phyloP scores from a whole-genome alignment of 1,139 yeast genomes.

The Taphrina pruni region DNA sequence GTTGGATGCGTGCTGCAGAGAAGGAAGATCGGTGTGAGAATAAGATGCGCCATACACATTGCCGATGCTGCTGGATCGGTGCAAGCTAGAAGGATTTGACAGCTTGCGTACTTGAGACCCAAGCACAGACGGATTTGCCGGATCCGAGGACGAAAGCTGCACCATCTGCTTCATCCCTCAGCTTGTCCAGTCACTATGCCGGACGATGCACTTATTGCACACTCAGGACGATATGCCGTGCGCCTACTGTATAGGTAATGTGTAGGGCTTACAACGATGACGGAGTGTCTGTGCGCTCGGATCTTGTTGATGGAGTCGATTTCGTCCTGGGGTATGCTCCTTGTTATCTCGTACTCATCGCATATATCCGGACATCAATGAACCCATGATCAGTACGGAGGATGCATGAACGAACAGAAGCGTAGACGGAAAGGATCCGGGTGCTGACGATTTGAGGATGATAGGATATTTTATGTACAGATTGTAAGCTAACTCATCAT shows the following conservation, averaged over 20 bases:
- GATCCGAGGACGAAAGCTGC: slow-evolving; percentile 24
- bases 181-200: background rate
- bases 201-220: background rate
- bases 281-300: background rate
- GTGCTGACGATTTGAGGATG: no score
- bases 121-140: background rate
- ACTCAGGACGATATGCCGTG: background rate
- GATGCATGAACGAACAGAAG: no score
- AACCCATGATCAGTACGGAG: background rate
- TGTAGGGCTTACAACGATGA: slow-evolving; percentile 10
- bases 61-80: slow-evolving; percentile 18
- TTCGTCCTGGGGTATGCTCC: background rate
- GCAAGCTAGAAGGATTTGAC: background rate
- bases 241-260: background rate
- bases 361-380: background rate
- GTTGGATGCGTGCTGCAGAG: slow-evolving; percentile 11
- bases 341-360: background rate
- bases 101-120: slow-evolving; percentile 10
- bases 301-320: background rate
- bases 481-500: background rate
- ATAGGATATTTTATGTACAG: background rate
- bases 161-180: slow-evolving; percentile 32
- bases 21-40: slow-evolving; percentile 36
- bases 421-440: no score
- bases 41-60: slow-evolving; percentile 38